These are phyloP conservation scores for Termitomyces eurrhizus DNA, from an alignment of 768 basidiomycete species.

Conservation along the genomic window DNA sequence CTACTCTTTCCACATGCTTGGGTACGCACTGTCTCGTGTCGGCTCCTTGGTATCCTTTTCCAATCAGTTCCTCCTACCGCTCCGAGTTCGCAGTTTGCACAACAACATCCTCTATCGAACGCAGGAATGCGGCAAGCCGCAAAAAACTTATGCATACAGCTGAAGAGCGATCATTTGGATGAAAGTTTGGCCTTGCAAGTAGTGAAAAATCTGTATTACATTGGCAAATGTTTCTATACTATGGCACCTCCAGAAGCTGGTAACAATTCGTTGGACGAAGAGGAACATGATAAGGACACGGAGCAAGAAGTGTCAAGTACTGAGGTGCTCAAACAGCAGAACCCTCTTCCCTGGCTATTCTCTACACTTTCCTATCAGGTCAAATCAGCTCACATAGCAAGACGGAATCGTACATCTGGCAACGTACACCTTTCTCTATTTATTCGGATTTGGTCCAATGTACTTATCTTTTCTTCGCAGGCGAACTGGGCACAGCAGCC, in stretches of 20 bases:
- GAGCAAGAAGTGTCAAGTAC: slow-evolving; percentile 24
- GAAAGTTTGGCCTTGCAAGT: slow-evolving; percentile 72
- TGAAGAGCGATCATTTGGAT: slow-evolving; percentile 79
- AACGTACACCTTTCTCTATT: slow-evolving; percentile 33
- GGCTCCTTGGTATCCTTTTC: slow-evolving; percentile 72
- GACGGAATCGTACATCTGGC: slow-evolving; percentile 49
- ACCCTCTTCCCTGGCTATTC: slow-evolving; percentile 89
- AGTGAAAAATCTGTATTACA: slow-evolving; percentile 89
- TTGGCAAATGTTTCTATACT: slow-evolving; percentile 80
- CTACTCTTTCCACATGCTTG: slow-evolving; percentile 91
- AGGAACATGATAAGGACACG: slow-evolving; percentile 27
- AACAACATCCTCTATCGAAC: slow-evolving; percentile 47
- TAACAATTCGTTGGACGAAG: slow-evolving; percentile 21
- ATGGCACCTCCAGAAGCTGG: slow-evolving; percentile 25
- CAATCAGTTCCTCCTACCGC: slow-evolving; percentile 41
- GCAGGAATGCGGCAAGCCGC: slow-evolving; percentile 65
- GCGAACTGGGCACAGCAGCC: slow-evolving; percentile 83
- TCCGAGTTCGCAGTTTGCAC: slow-evolving; percentile 27
- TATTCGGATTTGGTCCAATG: not conserved
- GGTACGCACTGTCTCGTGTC: slow-evolving; percentile 81
- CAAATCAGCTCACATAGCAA: slow-evolving; percentile 67
- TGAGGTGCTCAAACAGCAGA: slow-evolving; percentile 28
- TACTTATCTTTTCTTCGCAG: slow-evolving; percentile 33
- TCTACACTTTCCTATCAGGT: slow-evolving; percentile 89
- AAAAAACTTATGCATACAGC: slow-evolving; percentile 66